Evolutionary conservation across 148 eudicot genomes (phyloP), one percentile per base, ranked within the genome.

Genomic region (Cornus suecica): DNA sequence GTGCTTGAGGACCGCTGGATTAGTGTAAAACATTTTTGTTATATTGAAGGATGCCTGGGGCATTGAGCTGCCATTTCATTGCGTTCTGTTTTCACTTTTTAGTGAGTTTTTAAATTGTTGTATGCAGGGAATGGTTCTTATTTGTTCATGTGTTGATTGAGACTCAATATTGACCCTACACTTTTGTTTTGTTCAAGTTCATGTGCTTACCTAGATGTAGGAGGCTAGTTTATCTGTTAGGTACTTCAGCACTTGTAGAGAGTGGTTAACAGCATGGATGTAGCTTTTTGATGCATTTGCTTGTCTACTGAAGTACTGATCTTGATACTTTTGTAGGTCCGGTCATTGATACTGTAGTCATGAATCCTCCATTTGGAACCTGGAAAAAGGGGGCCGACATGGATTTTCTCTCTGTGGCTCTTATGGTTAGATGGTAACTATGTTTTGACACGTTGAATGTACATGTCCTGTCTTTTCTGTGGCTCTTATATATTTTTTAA

Each of bases 301-400:
- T 63, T 29, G 58, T 71, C 16, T 64, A 75, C 22, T 71, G 22
- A 56, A 79, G 69, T 77, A 72, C 11, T 69, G 60, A 77, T 74
- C 69, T 76, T 42, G 31, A 1, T 75, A 8, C 28, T 70, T 72
- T 27, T 67, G 70, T 74, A 91, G 98, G 87, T 67, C 87, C 81
- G 61, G 72, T 81, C 62, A 81, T 95, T 70, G 97, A 95, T 80
- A 95, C 99, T 2, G 87, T 95, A 77, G 91, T 95, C 77, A 95
- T 92, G 99, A 95, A 95, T 85, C 99, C 99, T 79, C 99, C 99
- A 73, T 95, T 95, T 85, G 99, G 99, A 73, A 95, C 99, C 26
- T 78, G 99, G 73, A 89, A 78, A 74, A 95, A 95, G 85, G 99
- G 99, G 28, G 97, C 94, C 15, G 99, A 95, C 83, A 91, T 95